Base-by-base conservation (phyloP, 441 rosid species). In the Adansonia grandidieri region DNA sequence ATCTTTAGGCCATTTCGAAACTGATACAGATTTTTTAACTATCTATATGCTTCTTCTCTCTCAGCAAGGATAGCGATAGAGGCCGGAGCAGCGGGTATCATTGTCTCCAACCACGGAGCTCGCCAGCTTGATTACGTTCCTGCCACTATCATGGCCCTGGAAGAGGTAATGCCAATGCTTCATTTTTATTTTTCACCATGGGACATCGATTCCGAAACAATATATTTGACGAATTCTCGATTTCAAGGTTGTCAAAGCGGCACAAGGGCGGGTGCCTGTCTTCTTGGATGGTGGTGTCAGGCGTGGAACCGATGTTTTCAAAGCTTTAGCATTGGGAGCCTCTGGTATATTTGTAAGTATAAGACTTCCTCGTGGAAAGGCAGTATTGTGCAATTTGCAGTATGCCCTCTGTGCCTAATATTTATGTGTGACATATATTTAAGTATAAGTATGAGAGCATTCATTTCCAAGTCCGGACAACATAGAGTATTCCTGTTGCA, bases 51-150 rank as follows among this genome's bases (percentile, higher is more conserved):
- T 61, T 61, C n/a, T 45, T 37, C 42, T 66, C 48, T 13, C 79
- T 84, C 90, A 96, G 98, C 99, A 67, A 88, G 86, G 83, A 42
- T 93, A 64, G 93, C 96, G 13, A n/a, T 96, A 73, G 90, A 96
- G 70, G 78, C 70, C 44, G 98, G 99, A 82, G 97, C 89, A 81
- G 93, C 97, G 0, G 98, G 99, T 82, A 93, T 94, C 60, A 91
- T 96, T 32, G 99, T 96, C 58, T 96, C 98, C 71, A 96, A 94
- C 81, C 99, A 96, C 1, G 99, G 99, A 78, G 99, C 97, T 37
- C 96, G 98, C 58, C 99, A 96, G 76, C 98, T 96, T 5, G 98
- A 96, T 83, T 96, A 92, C 14, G 94, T 89, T 40, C 99, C 99
- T 78, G 91, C 98, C 51, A 92, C 99, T 81, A 93, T 96, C 73